phyloP scores from a whole-genome alignment of 352 stramenopile genomes.

The Phytophthora tentaculata region DNA sequence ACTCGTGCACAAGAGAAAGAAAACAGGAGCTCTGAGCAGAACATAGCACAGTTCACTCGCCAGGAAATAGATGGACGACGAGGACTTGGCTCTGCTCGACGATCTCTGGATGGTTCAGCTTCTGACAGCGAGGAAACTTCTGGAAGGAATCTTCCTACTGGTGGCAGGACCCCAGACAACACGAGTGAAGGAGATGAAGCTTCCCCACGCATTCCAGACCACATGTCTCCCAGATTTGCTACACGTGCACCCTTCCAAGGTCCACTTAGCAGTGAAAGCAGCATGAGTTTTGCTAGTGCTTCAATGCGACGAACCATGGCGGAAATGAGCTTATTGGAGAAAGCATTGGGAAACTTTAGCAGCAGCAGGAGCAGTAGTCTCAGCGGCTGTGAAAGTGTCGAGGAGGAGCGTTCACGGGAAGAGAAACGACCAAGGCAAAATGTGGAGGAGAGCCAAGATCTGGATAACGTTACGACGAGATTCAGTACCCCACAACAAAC shows the following conservation, averaged over 20 bases:
- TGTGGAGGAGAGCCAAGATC: neutral
- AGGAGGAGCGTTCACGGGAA: constrained; percentile 12
- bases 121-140: constrained; percentile 9
- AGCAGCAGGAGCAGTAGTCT: constrained; percentile 56
- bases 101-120: constrained; percentile 11
- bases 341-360: constrained; percentile 69
- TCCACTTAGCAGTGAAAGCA: constrained; percentile 43
- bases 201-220: constrained; percentile 13
- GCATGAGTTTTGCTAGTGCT: constrained; percentile 49
- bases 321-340: constrained; percentile 70
- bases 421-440: constrained; percentile 2
- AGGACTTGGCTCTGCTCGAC: neutral
- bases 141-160: constrained; percentile 13
- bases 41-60: constrained; percentile 1
- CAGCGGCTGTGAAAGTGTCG: constrained; percentile 2
- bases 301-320: constrained; percentile 62
- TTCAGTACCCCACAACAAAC: constrained; percentile 7
- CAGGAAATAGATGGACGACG: constrained; percentile 9
- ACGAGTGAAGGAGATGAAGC: constrained; percentile 8
- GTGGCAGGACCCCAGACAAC: constrained; percentile 4
- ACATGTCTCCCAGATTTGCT: constrained; percentile 10
- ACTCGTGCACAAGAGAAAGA: neutral
- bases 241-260: constrained; percentile 3
- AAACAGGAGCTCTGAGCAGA: neutral
- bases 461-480: constrained; percentile 1